Evolutionary conservation across 139 green algal species (phyloP), one percentile per base, ranked within the genome.

Genomic region (Chlamydomonas asymmetrica): DNA sequence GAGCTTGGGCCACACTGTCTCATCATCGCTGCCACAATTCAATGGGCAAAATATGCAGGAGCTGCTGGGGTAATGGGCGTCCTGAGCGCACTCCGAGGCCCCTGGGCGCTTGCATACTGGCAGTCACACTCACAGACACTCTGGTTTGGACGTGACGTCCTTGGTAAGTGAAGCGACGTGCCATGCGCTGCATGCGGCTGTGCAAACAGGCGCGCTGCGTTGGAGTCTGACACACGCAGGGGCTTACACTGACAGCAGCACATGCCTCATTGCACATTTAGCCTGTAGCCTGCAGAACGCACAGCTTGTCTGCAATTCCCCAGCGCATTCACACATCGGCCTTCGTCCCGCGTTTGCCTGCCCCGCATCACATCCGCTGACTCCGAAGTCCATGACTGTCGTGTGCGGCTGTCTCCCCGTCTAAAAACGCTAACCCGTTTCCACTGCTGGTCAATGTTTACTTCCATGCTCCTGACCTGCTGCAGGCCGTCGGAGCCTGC

Each of bases 101-200:
- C 93, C 5, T 97, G 94, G 92, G 81, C 93, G 27, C 35, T 95
- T 1, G 63, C 91, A 1, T 97, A 80, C 82, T 98, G 91, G 90
- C 82, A 95, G 22, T 57, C 76, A 4, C 5, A 6, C 0, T 48
- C 40, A 1, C n/a, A 78, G 29, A 86, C 64, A 18, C 72, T 97
- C 49, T 97, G 86, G 87, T 90, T 94, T 79, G 92, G 88, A 0
- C 65, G 91, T 8, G 92, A 97, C 80, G 48, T 87, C 1, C 59
- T 94, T 10, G 91, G 91, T 91, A 52, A 66, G 80, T 49, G 54
- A 25, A 10, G 3, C 31, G 23, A 22, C 5, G 31, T 39, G 59
- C 59, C 16, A 62, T 23, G 20, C 39, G 45, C 43, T 23, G 43
- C 10, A 61, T 61, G 25, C 27, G 22, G 32, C n/a, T 23, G 4